Percentiles rank a stretch among this genome's conserved stretches.
Evolutionary conservation across 306 rosid genomes (phyloP).

Genomic region (Cicer chorassanicum): DNA sequence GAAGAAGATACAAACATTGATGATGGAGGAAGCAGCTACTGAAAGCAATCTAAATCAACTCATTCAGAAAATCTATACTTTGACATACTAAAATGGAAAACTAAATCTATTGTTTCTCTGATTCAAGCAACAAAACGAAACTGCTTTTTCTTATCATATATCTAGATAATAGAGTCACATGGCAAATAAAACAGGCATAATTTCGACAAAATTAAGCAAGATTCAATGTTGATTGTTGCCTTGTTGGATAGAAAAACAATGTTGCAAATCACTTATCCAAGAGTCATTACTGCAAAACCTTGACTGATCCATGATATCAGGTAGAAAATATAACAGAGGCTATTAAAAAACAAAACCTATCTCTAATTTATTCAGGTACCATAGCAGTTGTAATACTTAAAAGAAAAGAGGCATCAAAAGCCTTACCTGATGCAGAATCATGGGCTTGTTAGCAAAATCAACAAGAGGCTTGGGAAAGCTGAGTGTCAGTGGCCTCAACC

Average conservation of each 20-base stretch:
- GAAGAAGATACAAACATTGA: slow-evolving; percentile 16
- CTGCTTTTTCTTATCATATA: slow-evolving; percentile 5
- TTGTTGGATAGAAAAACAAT: slow-evolving; percentile 6
- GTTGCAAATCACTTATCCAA: slow-evolving; percentile 4
- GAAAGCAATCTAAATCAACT: slow-evolving; percentile 24
- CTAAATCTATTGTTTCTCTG: slow-evolving; percentile 8
- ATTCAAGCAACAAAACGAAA: slow-evolving; percentile 19
- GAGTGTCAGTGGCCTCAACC: slow-evolving; percentile 99
- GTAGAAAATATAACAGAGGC: neutral
- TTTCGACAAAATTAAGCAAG: neutral
- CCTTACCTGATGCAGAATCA: slow-evolving; percentile 97
- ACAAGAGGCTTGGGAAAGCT: slow-evolving; percentile 99
- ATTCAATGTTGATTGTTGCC: slow-evolving; percentile 9
- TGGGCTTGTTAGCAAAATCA: slow-evolving; percentile 98
- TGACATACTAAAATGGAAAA: slow-evolving; percentile 23
- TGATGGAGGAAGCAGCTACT: neutral
- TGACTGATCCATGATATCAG: slow-evolving; percentile 5
- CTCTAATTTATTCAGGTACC: slow-evolving; percentile 18
- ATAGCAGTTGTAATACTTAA: slow-evolving; percentile 12
- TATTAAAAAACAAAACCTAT: slow-evolving; percentile 14
- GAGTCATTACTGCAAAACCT: slow-evolving; percentile 28
- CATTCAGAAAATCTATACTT: slow-evolving; percentile 25
- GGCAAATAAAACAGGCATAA: neutral
- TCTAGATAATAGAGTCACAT: slow-evolving; percentile 10
- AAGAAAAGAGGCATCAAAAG: slow-evolving; percentile 36